These are phyloP conservation scores for Scorias spongiosa DNA, from an alignment of 2,329 filamentous ascomycete species.

Conservation along the genomic window DNA sequence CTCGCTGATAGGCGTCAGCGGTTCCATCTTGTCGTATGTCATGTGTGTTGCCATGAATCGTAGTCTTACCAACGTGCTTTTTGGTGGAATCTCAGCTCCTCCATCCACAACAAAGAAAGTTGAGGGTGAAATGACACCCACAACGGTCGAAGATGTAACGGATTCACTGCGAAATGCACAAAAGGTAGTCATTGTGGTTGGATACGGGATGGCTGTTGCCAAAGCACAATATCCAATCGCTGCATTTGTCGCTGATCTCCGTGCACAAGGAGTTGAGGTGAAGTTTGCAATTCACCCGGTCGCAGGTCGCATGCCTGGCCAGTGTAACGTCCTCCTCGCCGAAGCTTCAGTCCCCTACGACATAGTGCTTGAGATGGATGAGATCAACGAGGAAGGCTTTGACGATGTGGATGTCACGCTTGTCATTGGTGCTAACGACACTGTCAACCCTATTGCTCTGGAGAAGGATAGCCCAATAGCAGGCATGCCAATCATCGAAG, in stretches of 20 bases:
- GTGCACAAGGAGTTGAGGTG: constrained; percentile 63
- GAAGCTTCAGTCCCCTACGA: constrained; percentile 83
- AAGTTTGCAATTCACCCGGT: constrained; percentile 85
- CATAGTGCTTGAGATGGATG: constrained; percentile 87
- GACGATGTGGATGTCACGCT: constrained; percentile 70
- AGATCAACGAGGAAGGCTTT: constrained; percentile 81
- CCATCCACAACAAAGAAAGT: constrained; percentile 54
- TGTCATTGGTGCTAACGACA: constrained; percentile 85
- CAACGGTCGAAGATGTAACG: constrained; percentile 64
- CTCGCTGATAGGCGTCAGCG: constrained; percentile 74
- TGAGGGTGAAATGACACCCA: constrained; percentile 65
- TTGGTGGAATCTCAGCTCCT: constrained; percentile 61
- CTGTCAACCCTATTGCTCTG: constrained; percentile 77
- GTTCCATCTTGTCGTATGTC: constrained; percentile 77
- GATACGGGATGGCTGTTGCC: constrained; percentile 87
- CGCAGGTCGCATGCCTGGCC: constrained; percentile 81
- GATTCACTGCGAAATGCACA: constrained; percentile 63
- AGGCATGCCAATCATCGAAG: constrained; percentile 83
- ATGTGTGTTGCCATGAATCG: constrained; percentile 86
- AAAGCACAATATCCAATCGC: constrained; percentile 86
- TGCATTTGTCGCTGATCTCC: constrained; percentile 60
- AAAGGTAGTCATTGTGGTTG: constrained; percentile 77
- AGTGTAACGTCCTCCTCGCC: constrained; percentile 80
- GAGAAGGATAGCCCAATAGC: constrained; percentile 69
- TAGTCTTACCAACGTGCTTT: constrained; percentile 75